Evolutionary conservation across 225 moss, liverwort and hornwort genomes (phyloP).

Genomic region (Sphagnum tenellum): DNA sequence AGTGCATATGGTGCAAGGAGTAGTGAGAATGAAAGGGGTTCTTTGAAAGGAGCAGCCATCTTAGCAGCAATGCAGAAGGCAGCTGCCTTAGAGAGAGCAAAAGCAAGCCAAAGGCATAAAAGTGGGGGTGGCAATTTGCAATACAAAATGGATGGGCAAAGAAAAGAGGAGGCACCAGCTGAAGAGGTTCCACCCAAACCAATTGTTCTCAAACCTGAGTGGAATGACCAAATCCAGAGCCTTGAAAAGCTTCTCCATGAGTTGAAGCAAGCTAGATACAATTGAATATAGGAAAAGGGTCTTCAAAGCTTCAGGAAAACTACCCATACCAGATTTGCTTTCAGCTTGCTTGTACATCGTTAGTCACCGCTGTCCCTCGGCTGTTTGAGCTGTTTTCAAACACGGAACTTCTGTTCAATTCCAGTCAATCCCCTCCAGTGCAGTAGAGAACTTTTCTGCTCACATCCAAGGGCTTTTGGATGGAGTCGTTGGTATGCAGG

Average conservation of each 20-base stretch:
- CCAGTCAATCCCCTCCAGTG: too few species aligned
- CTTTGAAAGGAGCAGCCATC: constrained; percentile 4
- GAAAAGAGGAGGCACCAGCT: not conserved
- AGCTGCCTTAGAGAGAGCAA: constrained; percentile 5
- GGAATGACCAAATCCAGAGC: constrained; percentile 3
- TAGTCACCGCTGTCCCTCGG: too few species aligned
- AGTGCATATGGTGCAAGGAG: not conserved
- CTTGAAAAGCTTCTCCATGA: constrained; percentile 4
- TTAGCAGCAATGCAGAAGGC: constrained; percentile 9
- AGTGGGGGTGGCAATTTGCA: constrained; percentile 1
- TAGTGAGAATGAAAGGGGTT: constrained; percentile 5
- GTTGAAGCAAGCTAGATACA: constrained; percentile 1
- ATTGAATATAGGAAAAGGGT: too few species aligned
- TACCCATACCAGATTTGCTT: too few species aligned
- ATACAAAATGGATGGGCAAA: not conserved
- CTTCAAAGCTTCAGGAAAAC: too few species aligned
- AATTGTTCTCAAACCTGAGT: constrained; percentile 6
- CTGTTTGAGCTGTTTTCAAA: too few species aligned
- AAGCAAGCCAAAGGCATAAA: constrained; percentile 1
- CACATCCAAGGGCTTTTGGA: too few species aligned
- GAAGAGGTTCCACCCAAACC: constrained; percentile 6
- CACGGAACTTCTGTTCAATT: too few species aligned
- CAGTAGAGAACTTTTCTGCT: too few species aligned
- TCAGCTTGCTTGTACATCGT: too few species aligned
- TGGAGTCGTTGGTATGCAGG: too few species aligned